phyloP scores from a whole-genome alignment of 371 early-diverging fungal species.

The Conidiobolus incongruus region DNA sequence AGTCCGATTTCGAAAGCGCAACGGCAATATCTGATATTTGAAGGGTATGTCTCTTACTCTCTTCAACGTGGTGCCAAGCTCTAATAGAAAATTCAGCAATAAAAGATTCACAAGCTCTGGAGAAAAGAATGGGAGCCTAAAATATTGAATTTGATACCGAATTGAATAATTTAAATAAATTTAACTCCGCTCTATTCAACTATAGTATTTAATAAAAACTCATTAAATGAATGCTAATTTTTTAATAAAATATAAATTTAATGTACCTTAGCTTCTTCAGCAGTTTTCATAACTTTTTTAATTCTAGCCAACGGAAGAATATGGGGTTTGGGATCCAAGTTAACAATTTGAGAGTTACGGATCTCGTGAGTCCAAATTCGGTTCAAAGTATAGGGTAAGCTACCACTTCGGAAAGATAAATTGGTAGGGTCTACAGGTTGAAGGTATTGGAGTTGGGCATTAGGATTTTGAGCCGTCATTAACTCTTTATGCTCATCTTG shows the following conservation, averaged over 20 bases:
- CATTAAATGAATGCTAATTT: too few relatives aligned
- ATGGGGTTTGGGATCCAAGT: constrained; percentile 18
- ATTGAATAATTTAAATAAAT: background rate
- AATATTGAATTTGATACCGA: too few relatives aligned
- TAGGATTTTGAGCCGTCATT: too few relatives aligned
- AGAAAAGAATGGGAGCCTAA: constrained; percentile 17
- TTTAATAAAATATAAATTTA: background rate
- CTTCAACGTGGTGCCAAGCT: constrained; percentile 94
- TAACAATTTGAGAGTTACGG: background rate
- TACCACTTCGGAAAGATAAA: too few relatives aligned
- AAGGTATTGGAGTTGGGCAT: too few relatives aligned
- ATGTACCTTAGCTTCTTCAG: constrained; percentile 83
- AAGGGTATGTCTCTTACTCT: constrained; percentile 93
- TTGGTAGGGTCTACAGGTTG: too few relatives aligned
- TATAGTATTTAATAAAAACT: constrained; percentile 7
- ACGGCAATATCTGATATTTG: constrained; percentile 89
- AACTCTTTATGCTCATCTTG: too few relatives aligned
- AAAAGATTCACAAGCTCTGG: constrained; percentile 66
- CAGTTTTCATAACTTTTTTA: constrained; percentile 99
- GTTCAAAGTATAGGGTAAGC: constrained; percentile 1
- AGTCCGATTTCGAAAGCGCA: constrained; percentile 85
- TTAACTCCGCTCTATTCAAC: constrained; percentile 60
- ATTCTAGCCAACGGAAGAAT: constrained; percentile 95
- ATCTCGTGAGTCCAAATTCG: constrained; percentile 4
- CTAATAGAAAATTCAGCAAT: constrained; percentile 76